Evolutionary conservation across 2,329 filamentous ascomycete genomes (phyloP).

Genomic region (Penicillium nordicum): DNA sequence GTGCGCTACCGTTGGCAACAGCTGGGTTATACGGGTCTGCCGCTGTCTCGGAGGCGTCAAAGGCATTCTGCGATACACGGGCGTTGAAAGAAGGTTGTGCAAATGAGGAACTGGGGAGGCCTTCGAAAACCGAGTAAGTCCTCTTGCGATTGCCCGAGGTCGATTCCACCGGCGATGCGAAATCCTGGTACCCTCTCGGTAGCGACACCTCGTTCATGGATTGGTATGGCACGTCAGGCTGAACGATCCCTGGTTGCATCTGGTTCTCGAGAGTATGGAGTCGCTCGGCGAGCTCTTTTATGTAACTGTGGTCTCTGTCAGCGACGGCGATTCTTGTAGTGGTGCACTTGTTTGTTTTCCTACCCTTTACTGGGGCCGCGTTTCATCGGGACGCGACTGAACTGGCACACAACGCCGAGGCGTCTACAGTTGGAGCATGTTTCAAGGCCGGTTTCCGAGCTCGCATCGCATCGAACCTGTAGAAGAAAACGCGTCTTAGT

Average conservation of each 20-base stretch:
- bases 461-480: slow-evolving; percentile 78
- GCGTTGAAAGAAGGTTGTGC: slow-evolving; percentile 38
- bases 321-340: not conserved
- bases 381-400: slow-evolving; percentile 84
- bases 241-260: slow-evolving; percentile 49
- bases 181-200: slow-evolving; percentile 50
- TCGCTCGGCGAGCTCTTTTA: slow-evolving; percentile 84
- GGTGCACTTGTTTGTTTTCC: slow-evolving; percentile 10
- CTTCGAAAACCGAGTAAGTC: slow-evolving; percentile 49
- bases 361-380: slow-evolving; percentile 85
- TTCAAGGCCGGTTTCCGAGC: slow-evolving; percentile 67
- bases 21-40: slow-evolving; percentile 33
- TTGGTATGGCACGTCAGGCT: slow-evolving; percentile 43
- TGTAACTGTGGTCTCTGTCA: slow-evolving; percentile 59
- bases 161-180: slow-evolving; percentile 50
- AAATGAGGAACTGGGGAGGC: slow-evolving; percentile 43
- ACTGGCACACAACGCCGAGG: slow-evolving; percentile 72
- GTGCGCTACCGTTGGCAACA: slow-evolving; percentile 37
- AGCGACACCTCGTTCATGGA: slow-evolving; percentile 43
- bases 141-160: slow-evolving; percentile 46
- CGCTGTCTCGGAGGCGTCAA: slow-evolving; percentile 32
- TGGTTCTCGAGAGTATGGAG: slow-evolving; percentile 79
- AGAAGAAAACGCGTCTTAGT: slow-evolving; percentile 17
- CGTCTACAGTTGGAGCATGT: slow-evolving; percentile 80
- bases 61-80: slow-evolving; percentile 34